These are phyloP conservation scores for Ceratocystis cubensis DNA, from an alignment of 2,329 filamentous ascomycete species.

Conservation along the genomic window DNA sequence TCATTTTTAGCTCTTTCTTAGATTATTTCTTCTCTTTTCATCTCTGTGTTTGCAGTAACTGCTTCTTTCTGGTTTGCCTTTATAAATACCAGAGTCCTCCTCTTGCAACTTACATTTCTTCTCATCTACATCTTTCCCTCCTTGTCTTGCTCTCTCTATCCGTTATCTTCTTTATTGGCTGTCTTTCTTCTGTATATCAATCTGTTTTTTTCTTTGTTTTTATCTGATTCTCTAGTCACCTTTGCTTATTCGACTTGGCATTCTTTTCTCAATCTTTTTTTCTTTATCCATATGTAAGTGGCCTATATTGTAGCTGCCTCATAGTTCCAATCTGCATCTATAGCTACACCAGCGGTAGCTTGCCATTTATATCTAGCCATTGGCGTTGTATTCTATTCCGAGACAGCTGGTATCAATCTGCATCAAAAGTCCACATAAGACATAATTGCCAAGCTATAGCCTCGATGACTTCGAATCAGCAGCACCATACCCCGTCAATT, in stretches of 20 bases:
- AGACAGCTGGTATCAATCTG: neutral
- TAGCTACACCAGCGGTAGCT: neutral
- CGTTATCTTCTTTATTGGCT: neutral
- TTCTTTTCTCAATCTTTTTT: neutral
- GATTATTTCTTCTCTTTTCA: neutral
- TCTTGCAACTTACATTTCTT: neutral
- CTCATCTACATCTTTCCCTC: neutral
- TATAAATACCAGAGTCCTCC: neutral
- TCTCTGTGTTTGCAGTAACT: neutral
- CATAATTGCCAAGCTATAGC: neutral
- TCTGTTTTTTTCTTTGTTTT: no score
- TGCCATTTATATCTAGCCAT: neutral
- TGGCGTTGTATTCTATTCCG: neutral
- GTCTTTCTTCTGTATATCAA: neutral
- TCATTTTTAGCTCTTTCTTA: neutral
- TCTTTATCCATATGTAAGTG: conserved; percentile 1
- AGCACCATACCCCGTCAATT: no score
- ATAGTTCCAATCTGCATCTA: neutral
- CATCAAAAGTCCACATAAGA: neutral
- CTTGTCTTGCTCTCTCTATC: neutral
- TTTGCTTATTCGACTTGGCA: neutral
- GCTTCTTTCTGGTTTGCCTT: neutral
- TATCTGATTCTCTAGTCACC: no score
- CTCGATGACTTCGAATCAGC: neutral
- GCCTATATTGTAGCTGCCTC: neutral